Base-by-base conservation (phyloP, 208 protist species). In the Leishmania mexicana region DNA sequence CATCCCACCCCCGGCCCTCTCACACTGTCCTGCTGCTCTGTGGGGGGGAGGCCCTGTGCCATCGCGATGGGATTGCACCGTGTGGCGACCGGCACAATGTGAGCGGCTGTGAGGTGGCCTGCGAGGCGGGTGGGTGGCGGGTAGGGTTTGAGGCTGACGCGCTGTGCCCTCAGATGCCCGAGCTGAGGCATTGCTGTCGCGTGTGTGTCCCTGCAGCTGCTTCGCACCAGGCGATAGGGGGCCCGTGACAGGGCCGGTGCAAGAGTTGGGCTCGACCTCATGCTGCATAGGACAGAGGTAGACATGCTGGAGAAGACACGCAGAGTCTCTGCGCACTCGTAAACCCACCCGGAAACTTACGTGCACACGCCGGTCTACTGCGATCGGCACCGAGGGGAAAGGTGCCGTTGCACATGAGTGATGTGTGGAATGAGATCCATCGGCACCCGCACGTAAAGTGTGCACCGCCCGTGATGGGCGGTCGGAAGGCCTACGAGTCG, bases 401-500 rank as follows among this genome's bases (percentile, higher is more conserved):
- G 35, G 13, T 5, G 64, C 17, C 28, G 28, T 28, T 28, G 28
- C 5, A 35, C 28, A 64, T 17, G n/a, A 64, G 58, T 28, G 58
- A 64, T 31, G 51, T 49, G 53, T 5, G 19, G 53, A 11, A 64
- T 28, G 28, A 19, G 10, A 64, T 31, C 6, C 58, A 31, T 64
- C 10, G 28, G 28, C n/a, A 10, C n/a, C 4, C n/a, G 58, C 58
- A 35, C 58, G 15, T 7, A 64, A 11, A 8, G 28, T 31, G 3
- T 17, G 15, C 62, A 8, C 62, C 62, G 62, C 62, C 31, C 31
- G 42, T 74, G 24, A 47, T 38, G 42, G 21, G 42, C 31, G 21
- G 70, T 54, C 0, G 31, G 6, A 64, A 84, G 31, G 68, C 67
- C 15, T 79, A 67, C 45, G 31, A 70, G 58, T 64, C 57, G 53